Conservation (phyloP, 768 basidiomycete genomes). For the Termitomyces sp. region DNA sequence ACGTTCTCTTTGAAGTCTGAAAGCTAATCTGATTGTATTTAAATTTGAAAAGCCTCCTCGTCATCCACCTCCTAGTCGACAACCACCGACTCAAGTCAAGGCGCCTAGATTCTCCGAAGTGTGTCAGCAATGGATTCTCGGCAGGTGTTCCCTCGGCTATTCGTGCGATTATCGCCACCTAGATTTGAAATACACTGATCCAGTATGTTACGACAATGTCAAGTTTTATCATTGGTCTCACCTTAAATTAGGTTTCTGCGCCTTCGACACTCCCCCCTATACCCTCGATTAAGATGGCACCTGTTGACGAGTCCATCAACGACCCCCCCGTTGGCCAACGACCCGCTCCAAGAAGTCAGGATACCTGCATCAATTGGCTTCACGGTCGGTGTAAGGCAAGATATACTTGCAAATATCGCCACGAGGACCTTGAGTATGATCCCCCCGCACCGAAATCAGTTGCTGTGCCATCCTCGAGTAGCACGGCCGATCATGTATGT, state of each 20-base stretch:
- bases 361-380: conserved; percentile 29
- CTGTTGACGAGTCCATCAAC: not conserved
- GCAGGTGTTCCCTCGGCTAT: conserved; percentile 24
- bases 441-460: conserved; percentile 9
- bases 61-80: not conserved
- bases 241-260: not conserved
- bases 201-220: conserved; percentile 11
- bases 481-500: not conserved
- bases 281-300: not conserved
- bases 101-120: conserved; percentile 18
- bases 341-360: conserved; percentile 12
- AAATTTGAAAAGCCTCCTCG: not conserved
- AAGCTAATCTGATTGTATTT: not conserved
- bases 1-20: not conserved
- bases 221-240: not conserved
- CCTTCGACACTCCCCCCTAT: not conserved
- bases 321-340: conserved; percentile 21
- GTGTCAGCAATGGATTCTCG: conserved; percentile 33
- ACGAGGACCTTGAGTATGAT: conserved; percentile 32
- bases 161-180: conserved; percentile 24
- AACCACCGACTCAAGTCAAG: not conserved
- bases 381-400: conserved; percentile 25
- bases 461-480: not conserved
- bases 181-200: conserved; percentile 24
- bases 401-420: conserved; percentile 27